Percentiles rank a stretch among this genome's conserved stretches.
These are phyloP conservation scores for Citeromyces nyonsensis DNA, from an alignment of 805 yeast species.

Conservation along the genomic window DNA sequence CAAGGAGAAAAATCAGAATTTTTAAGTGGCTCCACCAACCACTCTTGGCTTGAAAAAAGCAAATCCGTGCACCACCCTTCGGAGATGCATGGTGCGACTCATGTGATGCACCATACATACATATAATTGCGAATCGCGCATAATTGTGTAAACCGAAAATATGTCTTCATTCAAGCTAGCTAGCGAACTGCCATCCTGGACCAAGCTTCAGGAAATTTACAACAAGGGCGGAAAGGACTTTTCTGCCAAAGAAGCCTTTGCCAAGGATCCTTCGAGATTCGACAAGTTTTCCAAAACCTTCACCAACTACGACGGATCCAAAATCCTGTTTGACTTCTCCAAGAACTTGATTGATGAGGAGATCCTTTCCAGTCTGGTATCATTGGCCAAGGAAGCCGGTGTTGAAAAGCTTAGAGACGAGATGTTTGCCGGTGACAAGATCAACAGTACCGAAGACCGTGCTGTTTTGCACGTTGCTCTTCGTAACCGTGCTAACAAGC, in stretches of 20 bases:
- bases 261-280: constrained; percentile 60
- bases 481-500: constrained; percentile 78
- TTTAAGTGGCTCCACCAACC: too few species aligned
- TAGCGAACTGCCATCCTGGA: constrained; percentile 74
- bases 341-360: constrained; percentile 88
- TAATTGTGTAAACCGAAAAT: background rate
- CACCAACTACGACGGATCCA: constrained; percentile 72
- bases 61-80: too few species aligned
- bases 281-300: constrained; percentile 65
- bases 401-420: constrained; percentile 79
- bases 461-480: constrained; percentile 96
- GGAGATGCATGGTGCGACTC: background rate
- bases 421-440: constrained; percentile 86
- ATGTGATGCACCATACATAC: background rate
- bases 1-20: too few species aligned
- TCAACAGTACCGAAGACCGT: constrained; percentile 90
- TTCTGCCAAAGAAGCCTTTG: constrained; percentile 67
- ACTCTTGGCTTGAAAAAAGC: too few species aligned
- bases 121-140: background rate
- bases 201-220: constrained; percentile 55
- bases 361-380: constrained; percentile 47
- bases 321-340: constrained; percentile 88
- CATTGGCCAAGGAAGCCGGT: constrained; percentile 81
- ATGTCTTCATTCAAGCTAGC: constrained; percentile 39
- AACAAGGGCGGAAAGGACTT: constrained; percentile 54